A percentile compares a stretch with the other conserved stretches of the same genome.
Evolutionary conservation across 139 green algal species (phyloP).

Genomic region (Chlamydomonas applanata): DNA sequence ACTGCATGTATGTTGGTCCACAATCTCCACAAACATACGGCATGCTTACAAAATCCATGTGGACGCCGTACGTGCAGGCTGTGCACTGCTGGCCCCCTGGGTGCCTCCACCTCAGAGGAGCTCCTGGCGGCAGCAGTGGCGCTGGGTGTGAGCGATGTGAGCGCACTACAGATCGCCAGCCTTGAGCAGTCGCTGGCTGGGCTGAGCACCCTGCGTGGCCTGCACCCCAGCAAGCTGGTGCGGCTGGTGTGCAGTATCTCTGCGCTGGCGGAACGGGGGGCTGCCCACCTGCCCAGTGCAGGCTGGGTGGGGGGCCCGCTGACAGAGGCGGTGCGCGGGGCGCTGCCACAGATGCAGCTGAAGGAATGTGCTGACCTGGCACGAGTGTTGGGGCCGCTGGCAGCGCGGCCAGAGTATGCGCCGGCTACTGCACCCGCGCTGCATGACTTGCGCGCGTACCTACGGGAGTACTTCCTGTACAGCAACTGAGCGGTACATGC

Average conservation of each 20-base stretch:
- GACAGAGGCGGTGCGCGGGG: not conserved
- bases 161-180: not conserved
- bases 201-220: not conserved
- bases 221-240: not conserved
- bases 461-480: slow-evolving; percentile 10
- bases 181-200: not conserved
- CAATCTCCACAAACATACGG: no score
- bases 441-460: not conserved
- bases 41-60: no score
- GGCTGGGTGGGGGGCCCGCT: no score
- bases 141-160: no score
- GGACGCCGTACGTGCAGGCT: no score
- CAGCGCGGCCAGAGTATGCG: no score
- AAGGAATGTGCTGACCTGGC: not conserved
- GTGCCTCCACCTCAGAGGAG: no score
- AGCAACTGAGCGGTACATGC: slow-evolving; percentile 5
- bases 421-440: not conserved
- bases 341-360: not conserved
- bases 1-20: no score
- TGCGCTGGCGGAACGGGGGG: not conserved
- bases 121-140: no score
- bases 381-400: no score
- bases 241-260: not conserved
- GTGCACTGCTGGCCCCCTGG: no score
- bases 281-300: no score